Evolutionary conservation across 78 protist species (phyloP).

Genomic region (Capsaspora owczarzaki): DNA sequence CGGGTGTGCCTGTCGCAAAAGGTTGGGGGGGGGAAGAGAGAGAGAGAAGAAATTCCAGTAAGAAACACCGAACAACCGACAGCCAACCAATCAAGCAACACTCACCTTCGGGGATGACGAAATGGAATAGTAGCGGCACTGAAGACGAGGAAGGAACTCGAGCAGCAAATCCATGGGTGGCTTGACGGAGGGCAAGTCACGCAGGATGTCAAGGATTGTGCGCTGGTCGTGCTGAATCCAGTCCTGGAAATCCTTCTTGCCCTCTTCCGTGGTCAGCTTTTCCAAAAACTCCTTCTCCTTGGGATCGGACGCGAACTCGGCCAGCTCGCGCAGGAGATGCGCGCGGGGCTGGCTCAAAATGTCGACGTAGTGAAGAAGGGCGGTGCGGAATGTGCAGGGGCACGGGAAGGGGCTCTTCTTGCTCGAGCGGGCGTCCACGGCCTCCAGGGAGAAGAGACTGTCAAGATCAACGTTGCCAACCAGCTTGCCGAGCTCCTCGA

Average conservation of each 20-base stretch:
- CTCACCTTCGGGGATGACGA: conserved; percentile 63
- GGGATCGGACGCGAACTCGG: conserved; percentile 2
- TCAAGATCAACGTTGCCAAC: neutral
- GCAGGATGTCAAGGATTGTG: conserved; percentile 30
- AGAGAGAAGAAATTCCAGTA: neutral
- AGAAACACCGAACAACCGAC: no score
- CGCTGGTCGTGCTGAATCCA: conserved; percentile 22
- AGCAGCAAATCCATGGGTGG: conserved; percentile 60
- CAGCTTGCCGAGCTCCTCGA: conserved; percentile 17
- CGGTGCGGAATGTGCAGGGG: conserved; percentile 37
- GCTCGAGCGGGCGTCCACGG: conserved; percentile 10
- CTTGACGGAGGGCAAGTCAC: conserved; percentile 26
- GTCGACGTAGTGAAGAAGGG: conserved; percentile 34
- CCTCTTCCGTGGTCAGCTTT: conserved; percentile 5
- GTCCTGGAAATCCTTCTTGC: conserved; percentile 33
- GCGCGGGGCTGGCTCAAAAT: conserved; percentile 2
- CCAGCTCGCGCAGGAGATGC: conserved; percentile 7
- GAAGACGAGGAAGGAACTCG: conserved; percentile 73
- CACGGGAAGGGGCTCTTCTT: conserved; percentile 32
- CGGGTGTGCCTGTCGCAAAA: conserved; percentile 12
- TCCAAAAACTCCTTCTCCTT: neutral
- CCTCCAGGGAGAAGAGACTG: neutral
- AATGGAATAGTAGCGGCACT: conserved; percentile 83
- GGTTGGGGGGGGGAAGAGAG: neutral
- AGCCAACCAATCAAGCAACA: neutral